Evolutionary conservation across 2,329 filamentous ascomycete genomes (phyloP).

Genomic region (Lecanicillium sp.): DNA sequence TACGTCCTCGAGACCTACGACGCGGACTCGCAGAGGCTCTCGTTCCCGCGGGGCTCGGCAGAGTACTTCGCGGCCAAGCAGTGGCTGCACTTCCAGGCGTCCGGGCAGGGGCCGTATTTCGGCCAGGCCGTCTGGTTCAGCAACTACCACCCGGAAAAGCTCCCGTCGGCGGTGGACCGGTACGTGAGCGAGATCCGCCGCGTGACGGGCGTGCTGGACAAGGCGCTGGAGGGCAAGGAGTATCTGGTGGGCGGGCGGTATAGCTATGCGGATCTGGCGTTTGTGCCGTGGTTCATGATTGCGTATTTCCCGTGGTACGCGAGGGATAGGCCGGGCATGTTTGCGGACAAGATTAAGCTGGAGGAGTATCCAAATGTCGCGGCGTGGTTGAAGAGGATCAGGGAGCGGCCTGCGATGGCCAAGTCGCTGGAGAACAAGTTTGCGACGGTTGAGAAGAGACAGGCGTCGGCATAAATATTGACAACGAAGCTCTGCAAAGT

Average conservation of each 20-base stretch:
- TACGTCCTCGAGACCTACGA: conserved; percentile 17
- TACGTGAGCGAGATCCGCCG: conserved; percentile 27
- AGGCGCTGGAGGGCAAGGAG: neutral
- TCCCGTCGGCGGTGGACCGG: conserved; percentile 25
- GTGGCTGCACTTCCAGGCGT: conserved; percentile 33
- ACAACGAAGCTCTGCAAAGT: no score
- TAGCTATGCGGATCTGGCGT: conserved; percentile 2
- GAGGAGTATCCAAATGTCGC: conserved; percentile 5
- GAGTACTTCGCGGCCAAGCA: conserved; percentile 29
- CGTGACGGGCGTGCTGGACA: conserved; percentile 7
- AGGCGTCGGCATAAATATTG: no score
- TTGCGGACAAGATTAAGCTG: neutral
- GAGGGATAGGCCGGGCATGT: neutral
- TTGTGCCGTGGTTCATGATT: conserved; percentile 7
- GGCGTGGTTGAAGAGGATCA: conserved; percentile 5
- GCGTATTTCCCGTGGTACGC: neutral
- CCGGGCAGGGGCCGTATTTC: conserved; percentile 35
- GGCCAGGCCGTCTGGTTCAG: conserved; percentile 29
- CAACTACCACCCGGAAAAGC: conserved; percentile 23
- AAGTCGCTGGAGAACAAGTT: conserved; percentile 6
- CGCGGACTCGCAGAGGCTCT: conserved; percentile 19
- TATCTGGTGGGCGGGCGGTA: conserved; percentile 6
- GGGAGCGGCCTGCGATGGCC: neutral
- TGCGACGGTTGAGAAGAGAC: neutral
- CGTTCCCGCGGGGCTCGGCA: conserved; percentile 15